Evolutionary conservation across 768 basidiomycete genomes (phyloP).

Genomic region (Mycena venus): DNA sequence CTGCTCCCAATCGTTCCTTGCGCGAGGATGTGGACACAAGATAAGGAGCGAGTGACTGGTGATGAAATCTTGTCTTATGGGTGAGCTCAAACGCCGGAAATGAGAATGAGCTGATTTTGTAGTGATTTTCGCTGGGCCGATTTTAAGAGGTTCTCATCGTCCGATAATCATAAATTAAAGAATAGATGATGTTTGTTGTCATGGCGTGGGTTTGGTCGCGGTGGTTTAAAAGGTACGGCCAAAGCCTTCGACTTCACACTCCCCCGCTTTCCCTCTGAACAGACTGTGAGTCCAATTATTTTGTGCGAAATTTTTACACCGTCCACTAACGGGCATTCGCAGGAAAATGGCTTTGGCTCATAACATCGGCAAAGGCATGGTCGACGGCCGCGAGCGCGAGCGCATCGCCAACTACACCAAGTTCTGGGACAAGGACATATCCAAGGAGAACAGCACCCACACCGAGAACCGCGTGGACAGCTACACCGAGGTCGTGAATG

Average conservation of each 20-base stretch:
- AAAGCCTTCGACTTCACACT: too few relatives aligned
- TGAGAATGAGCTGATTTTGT: background rate
- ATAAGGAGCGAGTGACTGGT: too few relatives aligned
- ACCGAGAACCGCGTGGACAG: constrained; percentile 81
- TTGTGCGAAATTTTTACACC: background rate
- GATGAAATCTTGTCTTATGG: too few relatives aligned
- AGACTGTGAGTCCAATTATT: background rate
- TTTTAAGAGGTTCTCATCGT: background rate
- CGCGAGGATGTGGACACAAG: too few relatives aligned
- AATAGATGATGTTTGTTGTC: too few relatives aligned
- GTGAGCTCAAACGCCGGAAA: too few relatives aligned
- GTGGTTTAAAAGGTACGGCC: background rate
- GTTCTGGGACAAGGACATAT: constrained; percentile 91
- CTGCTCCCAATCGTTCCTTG: background rate
- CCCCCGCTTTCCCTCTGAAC: too few relatives aligned
- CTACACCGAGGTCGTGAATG: constrained; percentile 96
- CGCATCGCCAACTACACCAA: constrained; percentile 76
- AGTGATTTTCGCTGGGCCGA: background rate
- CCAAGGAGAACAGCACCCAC: constrained; percentile 74
- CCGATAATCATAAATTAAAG: background rate
- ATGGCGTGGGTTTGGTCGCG: too few relatives aligned
- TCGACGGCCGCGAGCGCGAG: constrained; percentile 33
- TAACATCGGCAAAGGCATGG: constrained; percentile 24
- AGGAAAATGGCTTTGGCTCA: constrained; percentile 51
- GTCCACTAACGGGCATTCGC: background rate